Conservation (phyloP, 1,284 basidiomycete genomes). For the Malassezia equina region DNA sequence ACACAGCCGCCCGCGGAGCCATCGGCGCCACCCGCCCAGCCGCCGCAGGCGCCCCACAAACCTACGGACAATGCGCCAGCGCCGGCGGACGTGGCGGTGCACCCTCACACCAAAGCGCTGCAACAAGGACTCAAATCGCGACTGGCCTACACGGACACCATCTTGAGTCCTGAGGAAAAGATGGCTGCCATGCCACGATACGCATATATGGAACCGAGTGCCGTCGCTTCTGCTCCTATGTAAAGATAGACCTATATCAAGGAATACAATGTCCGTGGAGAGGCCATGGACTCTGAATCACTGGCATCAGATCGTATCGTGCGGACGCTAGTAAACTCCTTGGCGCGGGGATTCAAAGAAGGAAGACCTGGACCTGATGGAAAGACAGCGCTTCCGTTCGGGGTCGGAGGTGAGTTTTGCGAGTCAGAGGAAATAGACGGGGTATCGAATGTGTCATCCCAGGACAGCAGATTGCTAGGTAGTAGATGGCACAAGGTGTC, state of each 20-base stretch:
- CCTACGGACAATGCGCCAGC: neutral
- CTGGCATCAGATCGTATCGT: neutral
- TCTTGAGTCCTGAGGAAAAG: conserved; percentile 25
- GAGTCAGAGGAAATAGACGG: neutral
- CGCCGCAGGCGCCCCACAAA: neutral
- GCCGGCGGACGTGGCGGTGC: neutral
- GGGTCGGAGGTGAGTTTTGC: neutral
- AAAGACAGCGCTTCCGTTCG: neutral
- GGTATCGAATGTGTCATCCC: neutral
- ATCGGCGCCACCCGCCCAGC: conserved; percentile 19
- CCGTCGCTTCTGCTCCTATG: neutral
- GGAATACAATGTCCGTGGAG: neutral
- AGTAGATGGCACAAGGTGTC: neutral
- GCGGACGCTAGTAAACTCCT: neutral
- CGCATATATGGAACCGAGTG: neutral
- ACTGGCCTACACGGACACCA: conserved; percentile 23
- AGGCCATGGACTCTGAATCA: neutral
- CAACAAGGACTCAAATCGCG: conserved; percentile 18
- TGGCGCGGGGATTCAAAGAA: neutral
- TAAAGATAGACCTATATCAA: neutral
- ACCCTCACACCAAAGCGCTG: conserved; percentile 19
- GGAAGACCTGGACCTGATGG: neutral
- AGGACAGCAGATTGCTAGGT: neutral
- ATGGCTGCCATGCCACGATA: conserved; percentile 17
- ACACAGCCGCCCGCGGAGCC: conserved; percentile 14